Evolutionary conservation across 2,329 filamentous ascomycete genomes (phyloP).

Genomic region (Periconia digitata): DNA sequence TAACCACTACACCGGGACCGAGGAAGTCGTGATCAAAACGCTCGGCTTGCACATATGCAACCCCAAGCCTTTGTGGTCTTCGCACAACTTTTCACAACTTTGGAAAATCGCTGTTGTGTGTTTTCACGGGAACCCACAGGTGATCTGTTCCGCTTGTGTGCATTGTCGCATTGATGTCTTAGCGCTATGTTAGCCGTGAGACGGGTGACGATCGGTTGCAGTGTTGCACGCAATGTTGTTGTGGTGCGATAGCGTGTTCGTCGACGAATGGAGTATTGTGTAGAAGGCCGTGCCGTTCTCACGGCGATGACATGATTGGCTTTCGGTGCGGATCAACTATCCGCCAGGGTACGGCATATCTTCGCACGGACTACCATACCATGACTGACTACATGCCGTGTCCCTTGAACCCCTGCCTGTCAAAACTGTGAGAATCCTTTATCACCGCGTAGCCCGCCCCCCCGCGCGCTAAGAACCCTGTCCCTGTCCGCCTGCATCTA

Average conservation of each 20-base stretch:
- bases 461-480: background rate
- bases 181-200: background rate
- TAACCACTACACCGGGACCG: background rate
- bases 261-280: no score
- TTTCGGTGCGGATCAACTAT: no score
- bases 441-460: background rate
- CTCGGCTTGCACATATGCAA: background rate
- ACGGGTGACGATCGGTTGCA: background rate
- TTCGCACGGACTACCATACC: no score
- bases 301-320: no score
- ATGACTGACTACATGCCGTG: no score
- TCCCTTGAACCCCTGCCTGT: background rate
- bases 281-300: no score
- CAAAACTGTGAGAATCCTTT: background rate
- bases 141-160: background rate
- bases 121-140: background rate
- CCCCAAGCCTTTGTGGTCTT: background rate
- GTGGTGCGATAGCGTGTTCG: background rate
- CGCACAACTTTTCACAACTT: background rate
- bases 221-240: no score
- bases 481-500: background rate
- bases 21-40: background rate
- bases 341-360: no score
- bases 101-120: background rate
- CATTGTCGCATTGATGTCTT: background rate